Conservation (phyloP, 306 rosid genomes). For the Prinsepia uniflora region DNA sequence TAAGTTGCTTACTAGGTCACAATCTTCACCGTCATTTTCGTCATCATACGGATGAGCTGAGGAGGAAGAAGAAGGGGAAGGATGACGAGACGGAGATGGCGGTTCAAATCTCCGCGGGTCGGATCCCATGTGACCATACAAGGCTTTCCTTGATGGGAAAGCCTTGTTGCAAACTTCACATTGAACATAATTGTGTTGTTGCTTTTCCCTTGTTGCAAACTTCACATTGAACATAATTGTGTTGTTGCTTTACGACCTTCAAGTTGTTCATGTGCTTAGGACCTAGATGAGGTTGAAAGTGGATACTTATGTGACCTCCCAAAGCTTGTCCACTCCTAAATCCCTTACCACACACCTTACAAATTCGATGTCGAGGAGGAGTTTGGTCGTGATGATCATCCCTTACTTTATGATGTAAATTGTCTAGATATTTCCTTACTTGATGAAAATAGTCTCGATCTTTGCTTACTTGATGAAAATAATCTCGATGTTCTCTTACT, state of each 20-base stretch:
- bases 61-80: not conserved
- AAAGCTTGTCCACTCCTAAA: constrained; percentile 7
- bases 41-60: not conserved
- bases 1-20: not conserved
- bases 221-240: not conserved
- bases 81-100: not conserved
- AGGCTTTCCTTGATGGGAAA: constrained; percentile 5
- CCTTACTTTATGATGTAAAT: too few relatives aligned
- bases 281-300: not conserved
- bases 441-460: too few relatives aligned
- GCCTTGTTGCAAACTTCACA: not conserved
- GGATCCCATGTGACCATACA: not conserved
- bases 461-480: too few relatives aligned
- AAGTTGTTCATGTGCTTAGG: not conserved
- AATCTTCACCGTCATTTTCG: not conserved
- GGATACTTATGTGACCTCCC: constrained; percentile 14
- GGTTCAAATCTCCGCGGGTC: not conserved
- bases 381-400: too few relatives aligned
- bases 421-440: too few relatives aligned
- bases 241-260: not conserved
- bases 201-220: not conserved
- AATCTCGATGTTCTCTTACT: too few relatives aligned
- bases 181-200: not conserved
- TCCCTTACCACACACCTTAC: not conserved
- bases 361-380: not conserved